A percentile compares a stretch with the other conserved stretches of the same genome.
These are phyloP conservation scores for Solanum phureja DNA, from an alignment of 257 asterid genomes.

Conservation along the genomic window DNA sequence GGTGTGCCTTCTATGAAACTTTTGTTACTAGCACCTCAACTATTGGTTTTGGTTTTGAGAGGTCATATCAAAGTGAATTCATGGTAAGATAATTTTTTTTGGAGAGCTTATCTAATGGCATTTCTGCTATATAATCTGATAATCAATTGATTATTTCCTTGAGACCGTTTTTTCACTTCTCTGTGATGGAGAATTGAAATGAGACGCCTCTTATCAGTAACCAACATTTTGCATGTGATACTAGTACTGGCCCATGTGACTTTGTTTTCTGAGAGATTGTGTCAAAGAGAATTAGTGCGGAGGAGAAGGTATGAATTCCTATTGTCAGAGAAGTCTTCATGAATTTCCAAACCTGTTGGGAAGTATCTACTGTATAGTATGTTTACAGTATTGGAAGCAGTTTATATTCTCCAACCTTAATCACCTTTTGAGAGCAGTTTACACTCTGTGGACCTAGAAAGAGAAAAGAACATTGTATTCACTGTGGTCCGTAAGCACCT, in stretches of 20 bases:
- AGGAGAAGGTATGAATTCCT: not conserved
- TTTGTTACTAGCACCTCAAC: not conserved
- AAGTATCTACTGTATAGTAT: not conserved
- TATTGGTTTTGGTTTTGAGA: not conserved
- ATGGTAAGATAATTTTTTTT: no score
- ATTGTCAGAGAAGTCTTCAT: not conserved
- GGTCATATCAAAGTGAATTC: not conserved
- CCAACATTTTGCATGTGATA: not conserved
- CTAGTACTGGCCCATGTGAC: not conserved
- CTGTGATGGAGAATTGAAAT: not conserved
- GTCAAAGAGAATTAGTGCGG: not conserved
- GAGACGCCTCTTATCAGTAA: not conserved
- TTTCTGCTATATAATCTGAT: no score
- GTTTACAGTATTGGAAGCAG: not conserved
- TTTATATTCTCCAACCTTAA: not conserved
- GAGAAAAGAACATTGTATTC: not conserved
- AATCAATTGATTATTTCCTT: no score
- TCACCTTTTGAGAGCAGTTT: not conserved
- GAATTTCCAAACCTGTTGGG: not conserved
- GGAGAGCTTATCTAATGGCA: no score
- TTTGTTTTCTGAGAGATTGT: not conserved
- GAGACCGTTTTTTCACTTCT: no score
- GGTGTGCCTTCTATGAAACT: not conserved
- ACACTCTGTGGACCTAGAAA: not conserved
- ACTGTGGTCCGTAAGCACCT: no score